Base-by-base conservation (phyloP, 129 eudicot genomes). In the Cynara cardunculus region DNA sequence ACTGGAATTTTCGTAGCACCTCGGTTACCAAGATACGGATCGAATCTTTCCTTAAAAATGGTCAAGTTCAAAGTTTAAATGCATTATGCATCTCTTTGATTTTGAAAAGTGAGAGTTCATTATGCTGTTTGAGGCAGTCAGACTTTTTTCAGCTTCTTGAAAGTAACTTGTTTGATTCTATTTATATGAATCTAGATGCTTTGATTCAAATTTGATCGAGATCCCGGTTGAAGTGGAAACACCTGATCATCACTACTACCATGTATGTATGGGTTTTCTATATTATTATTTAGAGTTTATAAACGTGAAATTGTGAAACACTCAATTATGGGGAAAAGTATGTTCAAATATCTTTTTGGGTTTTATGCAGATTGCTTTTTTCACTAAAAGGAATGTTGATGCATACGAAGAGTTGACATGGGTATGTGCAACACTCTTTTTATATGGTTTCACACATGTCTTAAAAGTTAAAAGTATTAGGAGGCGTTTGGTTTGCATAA, bases 371-470 rank as follows among this genome's bases (percentile, higher is more conserved):
- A 76, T 94, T 85, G 98, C 96, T 18, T 94, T 91, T 85, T 94
- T 94, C 85, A 91, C 98, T 9, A 91, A 76, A 65, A 86, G 86
- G 74, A 39, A 88, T 77, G 87, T 94, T 25, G 76, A 86, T 2
- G 95, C 96, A 16, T 64, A 75, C 1, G 97, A 94, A 85, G 98
- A 94, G 89, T 84, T 94, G 18, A 91, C 92, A 30, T 94, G 98
- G 97, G 98, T 94, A 80, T 79, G 95, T 85, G 25, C 13, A 53
- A 18, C 37, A 14, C 68, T 53, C 68, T 78, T 68, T 69, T 21
- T n/a, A 56, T 56, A 56, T 56, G 65, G 65, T 56, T 56, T 12
- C 56, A 10, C 56, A 10, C 24, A 5, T n/a, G 34, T 19, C 49
- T 49, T 49, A 25, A 25, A 46, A 46, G 30, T 73, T n/a, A n/a